Evolutionary conservation across 371 early-diverging fungal genomes (phyloP), one percentile per base, ranked within the genome.

Genomic region (Rhizopus sp.): DNA sequence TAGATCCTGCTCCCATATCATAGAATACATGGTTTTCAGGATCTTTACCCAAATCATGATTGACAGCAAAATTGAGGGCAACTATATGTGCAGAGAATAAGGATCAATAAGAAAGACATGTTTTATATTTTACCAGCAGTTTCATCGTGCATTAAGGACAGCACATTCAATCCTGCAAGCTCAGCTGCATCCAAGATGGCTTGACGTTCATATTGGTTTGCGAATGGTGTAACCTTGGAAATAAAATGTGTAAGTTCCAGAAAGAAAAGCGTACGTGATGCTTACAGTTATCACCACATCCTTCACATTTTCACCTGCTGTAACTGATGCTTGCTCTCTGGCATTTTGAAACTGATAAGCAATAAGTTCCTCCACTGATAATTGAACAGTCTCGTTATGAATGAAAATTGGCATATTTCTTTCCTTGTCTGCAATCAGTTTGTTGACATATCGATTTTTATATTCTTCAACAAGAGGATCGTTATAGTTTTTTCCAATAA

Each of bases 1-100:
- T 96, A 59, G 89, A 92, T 7, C 95, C 94, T 12, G 98, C 96
- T 4, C 99, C 99, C 92, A 96, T 92, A 77, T 97, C 98, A 68
- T 90, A 96, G 68, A 97, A 93, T 53, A 97, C 72, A 66, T 96
- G 94, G 64, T 88, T 80, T 62, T 95, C 90, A 5, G 89, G 84
- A 34, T 81, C 81, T 42, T 73, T 67, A 6, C 79, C 75, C 64
- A 95, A 91, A 7, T 80, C 76, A 39, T 89, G 75, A 57, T 73
- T 82, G 69, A 93, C 86, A 35, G 94, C 97, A 73, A 92, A 97
- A 77, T 94, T 95, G 39, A 97, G 75, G 4, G 98, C 99, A 34
- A 94, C 96, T 80, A 62, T 5, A 50, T n/a, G 23, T 12, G 17
- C 15, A 10, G 3, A 5, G 17, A 15, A 6, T 39, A 34, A 30